Evolutionary conservation across 257 asterid species (phyloP), one percentile per base, ranked within the genome.

Genomic region (Fraxinus cuspidata): DNA sequence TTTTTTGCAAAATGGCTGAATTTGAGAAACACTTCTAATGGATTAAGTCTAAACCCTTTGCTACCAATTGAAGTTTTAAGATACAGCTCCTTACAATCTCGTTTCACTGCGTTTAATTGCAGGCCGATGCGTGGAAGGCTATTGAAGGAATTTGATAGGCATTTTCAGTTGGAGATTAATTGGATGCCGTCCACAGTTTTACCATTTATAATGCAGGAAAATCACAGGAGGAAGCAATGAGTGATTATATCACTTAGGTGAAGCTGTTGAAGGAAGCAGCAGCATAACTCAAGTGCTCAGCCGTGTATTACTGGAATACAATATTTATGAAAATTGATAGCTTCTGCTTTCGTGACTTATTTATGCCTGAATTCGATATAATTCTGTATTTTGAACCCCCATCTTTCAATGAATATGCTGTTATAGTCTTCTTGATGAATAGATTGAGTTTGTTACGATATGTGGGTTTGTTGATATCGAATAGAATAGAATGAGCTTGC

Each of bases 41-140:
- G n/a, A n/a, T n/a, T n/a, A n/a, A n/a, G n/a, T n/a, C n/a, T n/a
- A 12, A 13, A 35, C 37, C 18, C 1, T 65, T 72, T 6, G 38
- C 58, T 1, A 25, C 60, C 25, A 63, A 19, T 11, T 16, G 25
- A 42, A 21, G 2, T 76, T 65, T 77, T 27, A 11, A 74, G 40
- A 10, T 51, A 19, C 31, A 63, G 9, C 71, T 66, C 1, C 27
- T 70, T 21, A 7, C 80, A 51, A 7, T 63, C 74, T 18, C 2
- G 31, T 1, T 69, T 77, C n/a, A 58, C 76, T 13, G 74, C 70
- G 18, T 28, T 2, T 27, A 56, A 63, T 49, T 79, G 82, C 90
- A 94, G 98, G 87, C 83, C 99, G 98, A 95, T 81, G 98, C 98
- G 2, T 95, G 99, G 99, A 95, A 95, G 87, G 93, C 90, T 35